phyloP scores from a whole-genome alignment of 371 early-diverging fungal species.

The Lichtheimia hyalospora region DNA sequence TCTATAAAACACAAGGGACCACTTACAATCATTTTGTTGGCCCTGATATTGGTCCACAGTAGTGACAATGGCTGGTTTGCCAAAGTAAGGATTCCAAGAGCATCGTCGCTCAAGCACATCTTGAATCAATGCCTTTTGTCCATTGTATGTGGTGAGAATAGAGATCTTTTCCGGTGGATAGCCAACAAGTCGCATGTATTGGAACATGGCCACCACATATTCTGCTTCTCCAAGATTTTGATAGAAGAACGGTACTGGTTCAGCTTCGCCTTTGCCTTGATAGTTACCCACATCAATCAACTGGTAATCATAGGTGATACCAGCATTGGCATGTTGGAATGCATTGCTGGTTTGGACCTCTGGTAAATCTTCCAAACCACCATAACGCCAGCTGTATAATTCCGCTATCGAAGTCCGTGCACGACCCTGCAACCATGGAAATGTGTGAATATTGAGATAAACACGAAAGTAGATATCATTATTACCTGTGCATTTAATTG shows the following conservation, averaged over 20 bases:
- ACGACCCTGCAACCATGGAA: too few relatives aligned
- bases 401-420: conserved; percentile 77
- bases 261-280: conserved; percentile 79
- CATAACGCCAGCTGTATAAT: conserved; percentile 86
- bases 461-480: too few relatives aligned
- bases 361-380: conserved; percentile 62
- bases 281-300: conserved; percentile 80
- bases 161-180: conserved; percentile 87
- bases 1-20: neutral
- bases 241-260: conserved; percentile 75
- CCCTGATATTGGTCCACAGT: conserved; percentile 97
- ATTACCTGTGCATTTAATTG: conserved; percentile 86
- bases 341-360: conserved; percentile 32
- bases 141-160: conserved; percentile 94
- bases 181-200: conserved; percentile 94
- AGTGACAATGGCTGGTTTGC: conserved; percentile 68
- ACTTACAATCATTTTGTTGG: conserved; percentile 88
- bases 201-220: conserved; percentile 90
- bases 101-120: conserved; percentile 89
- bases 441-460: too few relatives aligned
- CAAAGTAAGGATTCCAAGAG: conserved; percentile 79
- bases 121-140: conserved; percentile 87
- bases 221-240: conserved; percentile 98
- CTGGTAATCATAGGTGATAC: conserved; percentile 84
- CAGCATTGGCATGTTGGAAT: conserved; percentile 75